phyloP scores from a whole-genome alignment of 78 protist genomes.

The Emiliania huxleyi region DNA sequence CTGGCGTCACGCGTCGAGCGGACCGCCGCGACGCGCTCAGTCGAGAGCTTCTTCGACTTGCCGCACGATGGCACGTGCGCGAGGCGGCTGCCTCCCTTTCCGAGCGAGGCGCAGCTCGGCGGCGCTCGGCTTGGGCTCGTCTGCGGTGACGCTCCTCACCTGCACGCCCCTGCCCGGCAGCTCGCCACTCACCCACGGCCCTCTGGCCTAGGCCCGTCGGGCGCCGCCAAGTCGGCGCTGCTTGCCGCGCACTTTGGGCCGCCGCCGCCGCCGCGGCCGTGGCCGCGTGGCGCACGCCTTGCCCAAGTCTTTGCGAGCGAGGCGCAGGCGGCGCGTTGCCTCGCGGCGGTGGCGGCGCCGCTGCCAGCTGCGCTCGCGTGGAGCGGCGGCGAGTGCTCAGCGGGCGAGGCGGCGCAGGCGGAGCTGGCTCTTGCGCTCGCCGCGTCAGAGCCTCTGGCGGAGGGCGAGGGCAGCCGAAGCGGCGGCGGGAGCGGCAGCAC shows the following conservation, averaged over 20 bases:
- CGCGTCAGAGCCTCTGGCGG: not conserved
- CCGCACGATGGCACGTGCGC: not conserved
- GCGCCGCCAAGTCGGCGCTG: not conserved
- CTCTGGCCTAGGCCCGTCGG: not conserved
- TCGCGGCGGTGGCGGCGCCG: not conserved
- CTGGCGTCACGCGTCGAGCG: not conserved
- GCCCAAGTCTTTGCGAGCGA: not conserved
- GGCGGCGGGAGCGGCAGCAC: not conserved
- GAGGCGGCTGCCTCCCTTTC: not conserved
- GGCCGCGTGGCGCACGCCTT: not conserved
- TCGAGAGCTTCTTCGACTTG: not conserved
- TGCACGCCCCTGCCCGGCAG: too few species aligned
- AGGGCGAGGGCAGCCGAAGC: not conserved
- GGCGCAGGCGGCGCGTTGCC: not conserved
- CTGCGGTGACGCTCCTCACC: too few species aligned
- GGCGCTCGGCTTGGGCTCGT: not conserved
- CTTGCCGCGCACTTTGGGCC: not conserved
- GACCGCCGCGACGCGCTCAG: not conserved
- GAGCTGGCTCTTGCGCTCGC: not conserved
- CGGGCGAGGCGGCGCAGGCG: not conserved
- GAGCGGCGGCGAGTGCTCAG: not conserved
- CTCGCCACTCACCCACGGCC: too few species aligned
- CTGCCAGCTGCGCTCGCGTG: not conserved
- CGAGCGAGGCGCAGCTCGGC: not conserved
- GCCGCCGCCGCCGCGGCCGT: not conserved